Conservation (phyloP, 2,329 filamentous ascomycete genomes). For the Sarocladium strictum region DNA sequence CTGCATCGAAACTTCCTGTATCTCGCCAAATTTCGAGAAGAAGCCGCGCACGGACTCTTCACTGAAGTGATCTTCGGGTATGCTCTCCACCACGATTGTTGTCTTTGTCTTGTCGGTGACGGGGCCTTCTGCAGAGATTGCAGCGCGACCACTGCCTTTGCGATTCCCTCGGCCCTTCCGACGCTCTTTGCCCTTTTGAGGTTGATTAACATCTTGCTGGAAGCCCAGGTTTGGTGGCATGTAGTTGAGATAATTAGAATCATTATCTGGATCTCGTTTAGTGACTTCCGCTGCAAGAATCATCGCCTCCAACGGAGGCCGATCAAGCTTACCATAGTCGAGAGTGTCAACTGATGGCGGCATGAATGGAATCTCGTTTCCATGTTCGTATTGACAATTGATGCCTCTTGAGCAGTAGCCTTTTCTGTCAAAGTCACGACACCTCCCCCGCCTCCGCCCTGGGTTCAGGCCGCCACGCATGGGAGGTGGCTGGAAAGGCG, state of each 20-base stretch:
- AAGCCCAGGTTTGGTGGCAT: neutral
- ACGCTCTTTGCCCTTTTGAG: neutral
- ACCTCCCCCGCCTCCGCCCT: slow-evolving; percentile 41
- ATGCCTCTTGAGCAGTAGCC: slow-evolving; percentile 65
- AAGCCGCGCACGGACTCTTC: slow-evolving; percentile 62
- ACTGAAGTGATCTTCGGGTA: slow-evolving; percentile 63
- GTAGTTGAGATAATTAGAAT: neutral
- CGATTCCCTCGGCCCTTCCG: neutral
- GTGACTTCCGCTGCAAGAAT: too few species aligned
- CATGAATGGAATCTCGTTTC: slow-evolving; percentile 31
- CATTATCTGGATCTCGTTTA: neutral
- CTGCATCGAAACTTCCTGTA: slow-evolving; percentile 60
- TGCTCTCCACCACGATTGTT: slow-evolving; percentile 70
- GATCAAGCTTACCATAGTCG: slow-evolving; percentile 3
- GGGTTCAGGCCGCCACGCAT: neutral
- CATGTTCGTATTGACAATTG: slow-evolving; percentile 65
- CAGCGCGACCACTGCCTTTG: slow-evolving; percentile 35
- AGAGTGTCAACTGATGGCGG: neutral
- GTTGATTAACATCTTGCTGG: too few species aligned
- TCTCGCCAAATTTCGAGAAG: slow-evolving; percentile 66
- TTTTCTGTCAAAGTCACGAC: slow-evolving; percentile 65
- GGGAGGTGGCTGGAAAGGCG: neutral
- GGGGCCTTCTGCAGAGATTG: slow-evolving; percentile 60
- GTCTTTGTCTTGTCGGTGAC: slow-evolving; percentile 57
- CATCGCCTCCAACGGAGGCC: too few species aligned